A percentile compares a stretch with the other conserved stretches of the same genome.
phyloP scores from a whole-genome alignment of 2,329 filamentous ascomycete species.

The Epichloe gansuensis region DNA sequence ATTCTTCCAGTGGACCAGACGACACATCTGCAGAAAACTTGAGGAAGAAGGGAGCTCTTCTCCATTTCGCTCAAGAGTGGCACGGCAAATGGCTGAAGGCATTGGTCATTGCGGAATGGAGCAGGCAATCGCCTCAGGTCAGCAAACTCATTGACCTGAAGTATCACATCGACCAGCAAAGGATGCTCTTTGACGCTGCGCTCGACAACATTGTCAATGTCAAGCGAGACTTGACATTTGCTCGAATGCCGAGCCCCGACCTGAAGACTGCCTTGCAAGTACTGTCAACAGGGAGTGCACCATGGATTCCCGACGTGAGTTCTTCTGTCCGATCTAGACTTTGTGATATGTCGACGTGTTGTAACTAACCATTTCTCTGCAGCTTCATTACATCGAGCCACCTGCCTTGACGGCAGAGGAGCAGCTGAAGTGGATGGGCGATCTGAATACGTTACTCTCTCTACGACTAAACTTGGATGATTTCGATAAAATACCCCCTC shows the following conservation, averaged over 20 bases:
- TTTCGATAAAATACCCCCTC: conserved; percentile 57
- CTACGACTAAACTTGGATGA: conserved; percentile 79
- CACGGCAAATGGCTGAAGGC: conserved; percentile 88
- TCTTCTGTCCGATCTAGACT: not conserved
- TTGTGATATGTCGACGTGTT: not conserved
- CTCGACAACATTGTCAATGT: conserved; percentile 55
- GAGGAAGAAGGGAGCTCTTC: conserved; percentile 59
- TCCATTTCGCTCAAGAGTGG: conserved; percentile 67
- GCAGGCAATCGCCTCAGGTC: conserved; percentile 63
- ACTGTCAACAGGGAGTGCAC: conserved; percentile 62
- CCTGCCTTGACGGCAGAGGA: conserved; percentile 58
- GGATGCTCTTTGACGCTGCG: conserved; percentile 44
- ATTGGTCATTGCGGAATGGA: conserved; percentile 84
- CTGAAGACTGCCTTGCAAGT: conserved; percentile 79
- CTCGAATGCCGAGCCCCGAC: conserved; percentile 79
- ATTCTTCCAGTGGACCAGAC: conserved; percentile 25
- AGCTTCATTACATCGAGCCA: conserved; percentile 67
- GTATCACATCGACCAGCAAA: conserved; percentile 54
- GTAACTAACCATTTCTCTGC: conserved; percentile 19
- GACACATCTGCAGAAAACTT: conserved; percentile 53
- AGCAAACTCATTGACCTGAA: conserved; percentile 82
- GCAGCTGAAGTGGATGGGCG: conserved; percentile 60
- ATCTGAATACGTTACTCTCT: conserved; percentile 72
- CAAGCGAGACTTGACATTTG: conserved; percentile 58
- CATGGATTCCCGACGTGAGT: conserved; percentile 66